Conservation (phyloP, 1,284 basidiomycete species). For the Abortiporus biennis region DNA sequence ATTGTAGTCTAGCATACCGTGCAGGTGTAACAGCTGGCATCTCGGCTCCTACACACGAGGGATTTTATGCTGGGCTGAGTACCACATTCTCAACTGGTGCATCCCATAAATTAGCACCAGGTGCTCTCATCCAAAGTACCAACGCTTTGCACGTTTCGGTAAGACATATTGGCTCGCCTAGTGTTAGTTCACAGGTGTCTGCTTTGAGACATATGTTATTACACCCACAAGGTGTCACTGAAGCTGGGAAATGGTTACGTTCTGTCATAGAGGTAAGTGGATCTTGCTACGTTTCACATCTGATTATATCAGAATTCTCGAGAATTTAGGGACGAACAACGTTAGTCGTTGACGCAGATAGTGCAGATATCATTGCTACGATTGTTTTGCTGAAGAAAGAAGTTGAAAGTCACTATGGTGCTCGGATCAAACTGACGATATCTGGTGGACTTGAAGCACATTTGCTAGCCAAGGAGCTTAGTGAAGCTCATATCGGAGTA, state of each 20-base stretch:
- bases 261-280: slow-evolving; percentile 39
- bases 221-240: slow-evolving; percentile 32
- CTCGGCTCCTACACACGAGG: slow-evolving; percentile 36
- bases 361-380: slow-evolving; percentile 75
- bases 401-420: slow-evolving; percentile 43
- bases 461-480: slow-evolving; percentile 71
- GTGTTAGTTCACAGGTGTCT: slow-evolving; percentile 61
- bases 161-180: slow-evolving; percentile 28
- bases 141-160: slow-evolving; percentile 49
- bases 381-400: slow-evolving; percentile 72
- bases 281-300: slow-evolving; percentile 4
- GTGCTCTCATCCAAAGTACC: slow-evolving; percentile 43
- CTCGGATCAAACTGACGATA: slow-evolving; percentile 48
- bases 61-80: slow-evolving; percentile 44
- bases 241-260: slow-evolving; percentile 47
- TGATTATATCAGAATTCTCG: slow-evolving; percentile 4
- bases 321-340: slow-evolving; percentile 38
- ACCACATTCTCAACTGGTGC: slow-evolving; percentile 43
- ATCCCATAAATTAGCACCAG: slow-evolving; percentile 35
- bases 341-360: slow-evolving; percentile 50
- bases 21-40: slow-evolving; percentile 32
- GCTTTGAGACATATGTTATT: slow-evolving; percentile 59
- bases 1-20: slow-evolving; percentile 29
- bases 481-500: slow-evolving; percentile 66
- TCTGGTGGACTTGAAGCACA: slow-evolving; percentile 72